Evolutionary conservation across 371 early-diverging fungal species (phyloP), one percentile per base, ranked within the genome.

Genomic region (Capillidium rhysosporum): DNA sequence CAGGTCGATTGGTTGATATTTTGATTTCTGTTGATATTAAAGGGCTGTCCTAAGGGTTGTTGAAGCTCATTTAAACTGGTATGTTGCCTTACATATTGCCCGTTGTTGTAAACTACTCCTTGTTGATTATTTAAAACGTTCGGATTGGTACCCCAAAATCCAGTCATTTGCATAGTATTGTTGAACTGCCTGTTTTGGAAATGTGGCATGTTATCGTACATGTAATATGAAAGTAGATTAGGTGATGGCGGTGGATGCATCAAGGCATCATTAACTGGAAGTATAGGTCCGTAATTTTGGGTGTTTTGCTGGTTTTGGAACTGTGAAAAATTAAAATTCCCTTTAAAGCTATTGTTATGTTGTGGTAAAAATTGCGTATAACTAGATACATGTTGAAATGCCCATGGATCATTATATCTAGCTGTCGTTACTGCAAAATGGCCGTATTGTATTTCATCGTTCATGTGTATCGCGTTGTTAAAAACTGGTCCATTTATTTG

Each of bases 201-300:
- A 30, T 40, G 23, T 16, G 30, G n/a, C 14, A 18, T 30, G 30
- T 53, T 41, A 45, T 53, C 54, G 40, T 39, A 40, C 28, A 61
- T 59, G 54, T 67, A 67, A 52, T 67, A 67, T 38, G 67, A 66
- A 1, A 69, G 57, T 20, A 66, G 62, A 20, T 63, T 67, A 0
- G 69, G 69, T 20, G 67, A 65, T 18, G 69, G 67, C 14, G 69
- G 69, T 41, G 69, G 67, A 20, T 65, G 43, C 64, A 69, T 67
- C 29, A 65, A 20, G 18, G 54, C 54, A n/a, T 53, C 40, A 44
- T 53, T 41, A 28, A 24, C 29, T 14, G 28, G 52, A 4, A 34
- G 34, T 34, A 34, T 34, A 34, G 34, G 34, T 34, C 5, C 16
- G 5, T 29, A 30, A n/a, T 47, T 47, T 30, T 7, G 21, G 16